Conservation (phyloP, 768 basidiomycete species). For the Gloeostereum incarnatum region DNA sequence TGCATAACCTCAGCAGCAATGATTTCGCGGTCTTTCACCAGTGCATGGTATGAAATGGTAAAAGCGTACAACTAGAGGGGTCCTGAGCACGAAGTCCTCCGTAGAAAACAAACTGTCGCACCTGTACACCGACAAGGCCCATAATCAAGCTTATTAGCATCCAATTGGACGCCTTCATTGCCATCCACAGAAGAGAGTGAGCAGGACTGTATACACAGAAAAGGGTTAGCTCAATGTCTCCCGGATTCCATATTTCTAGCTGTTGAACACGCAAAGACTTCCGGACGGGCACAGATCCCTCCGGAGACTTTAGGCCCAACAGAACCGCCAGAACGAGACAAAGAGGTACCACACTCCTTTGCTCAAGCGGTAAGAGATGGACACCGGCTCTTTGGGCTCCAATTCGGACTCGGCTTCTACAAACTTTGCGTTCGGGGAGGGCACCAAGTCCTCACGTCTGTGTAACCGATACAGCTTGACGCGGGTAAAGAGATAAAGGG, state of each 20-base stretch:
- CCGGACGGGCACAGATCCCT: slow-evolving; percentile 21
- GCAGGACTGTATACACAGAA: slow-evolving; percentile 75
- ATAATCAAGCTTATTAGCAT: slow-evolving; percentile 62
- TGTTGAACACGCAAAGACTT: slow-evolving; percentile 57
- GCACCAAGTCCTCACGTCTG: slow-evolving; percentile 51
- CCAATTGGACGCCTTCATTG: slow-evolving; percentile 67
- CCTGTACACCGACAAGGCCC: slow-evolving; percentile 58
- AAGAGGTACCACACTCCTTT: slow-evolving; percentile 42
- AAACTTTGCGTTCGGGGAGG: slow-evolving; percentile 63
- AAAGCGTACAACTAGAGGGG: slow-evolving; percentile 35
- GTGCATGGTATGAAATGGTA: slow-evolving; percentile 45
- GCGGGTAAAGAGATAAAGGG: slow-evolving; percentile 61
- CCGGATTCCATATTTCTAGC: slow-evolving; percentile 72
- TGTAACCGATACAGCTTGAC: slow-evolving; percentile 63
- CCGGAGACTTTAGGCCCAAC: slow-evolving; percentile 46
- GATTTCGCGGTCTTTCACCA: slow-evolving; percentile 69
- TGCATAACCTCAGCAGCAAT: slow-evolving; percentile 75
- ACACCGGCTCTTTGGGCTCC: slow-evolving; percentile 32
- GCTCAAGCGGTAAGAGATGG: slow-evolving; percentile 32
- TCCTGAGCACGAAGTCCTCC: not conserved
- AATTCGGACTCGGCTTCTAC: slow-evolving; percentile 45
- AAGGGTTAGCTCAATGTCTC: slow-evolving; percentile 57
- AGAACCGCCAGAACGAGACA: slow-evolving; percentile 57
- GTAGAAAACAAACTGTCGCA: slow-evolving; percentile 15
- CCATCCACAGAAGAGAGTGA: slow-evolving; percentile 67